Evolutionary conservation across 192 early-diverging fungal species (phyloP), one percentile per base, ranked within the genome.

Genomic region (Coemansia sp.): DNA sequence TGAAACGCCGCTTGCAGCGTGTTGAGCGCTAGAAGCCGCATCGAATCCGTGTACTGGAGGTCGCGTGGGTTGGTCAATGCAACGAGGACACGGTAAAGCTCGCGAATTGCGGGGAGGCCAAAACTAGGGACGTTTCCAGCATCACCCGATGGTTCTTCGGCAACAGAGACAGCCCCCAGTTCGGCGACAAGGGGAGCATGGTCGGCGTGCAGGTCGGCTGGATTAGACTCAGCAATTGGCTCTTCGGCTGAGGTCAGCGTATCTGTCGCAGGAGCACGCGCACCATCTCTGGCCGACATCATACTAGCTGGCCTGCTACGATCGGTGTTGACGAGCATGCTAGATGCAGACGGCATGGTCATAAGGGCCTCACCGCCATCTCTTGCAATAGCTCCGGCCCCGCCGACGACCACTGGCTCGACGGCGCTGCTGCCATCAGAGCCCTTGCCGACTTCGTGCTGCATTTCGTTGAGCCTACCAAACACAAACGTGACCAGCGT

Each of bases 41-140:
- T 91, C 0, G 93, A 89, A 73, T 99, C 97, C 0, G 94, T 97
- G 76, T 97, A 95, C 61, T 92, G 88, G 64, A 90, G 81, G 61
- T 97, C 93, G 21, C 88, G 86, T 12, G 95, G 95, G 75, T 99
- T 94, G 26, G 94, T 84, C 9, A 99, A 79, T 6, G 92, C 91
- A 20, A 94, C 90, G 5, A 99, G 83, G 0, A 97, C 97, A 0
- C 97, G 88, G 13, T 97, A 71, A 12, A 97, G 85, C 76, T 99
- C 97, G 31, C 90, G 83, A 37, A 94, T 92, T 1, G 95, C 89
- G 7, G 95, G 94, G 20, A 96, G 73, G 1, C 93, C 93, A 75
- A 81, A 81, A 55, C 68, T 65, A 11, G 62, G 28, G 31, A 26
- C 5, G 16, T 14, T n/a, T 55, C 25, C 52, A 55, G 12, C 23